Conservation (phyloP, 1,284 basidiomycete species). For the Irpex sp. region DNA sequence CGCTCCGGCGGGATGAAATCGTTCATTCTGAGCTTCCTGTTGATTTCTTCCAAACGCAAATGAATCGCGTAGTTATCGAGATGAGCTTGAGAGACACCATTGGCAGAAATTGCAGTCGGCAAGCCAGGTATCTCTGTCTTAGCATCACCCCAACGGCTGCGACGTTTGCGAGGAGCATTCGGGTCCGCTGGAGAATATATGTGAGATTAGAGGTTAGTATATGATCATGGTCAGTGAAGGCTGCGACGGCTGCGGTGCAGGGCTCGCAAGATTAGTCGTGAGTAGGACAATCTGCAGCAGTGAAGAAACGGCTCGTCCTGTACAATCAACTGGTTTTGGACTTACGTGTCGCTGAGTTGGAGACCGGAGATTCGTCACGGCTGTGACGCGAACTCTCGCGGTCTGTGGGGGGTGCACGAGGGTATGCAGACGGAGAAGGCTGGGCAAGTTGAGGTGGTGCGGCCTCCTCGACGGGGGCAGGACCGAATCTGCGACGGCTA, state of each 20-base stretch:
- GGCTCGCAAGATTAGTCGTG: constrained; percentile 16
- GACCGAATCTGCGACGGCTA: constrained; percentile 84
- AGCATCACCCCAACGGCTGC: constrained; percentile 93
- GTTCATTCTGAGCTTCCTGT: constrained; percentile 88
- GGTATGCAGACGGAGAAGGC: constrained; percentile 79
- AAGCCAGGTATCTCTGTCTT: constrained; percentile 86
- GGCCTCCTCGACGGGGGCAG: constrained; percentile 71
- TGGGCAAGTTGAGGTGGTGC: constrained; percentile 80
- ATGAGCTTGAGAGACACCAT: constrained; percentile 87
- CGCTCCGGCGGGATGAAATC: constrained; percentile 95
- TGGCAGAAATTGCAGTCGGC: constrained; percentile 89
- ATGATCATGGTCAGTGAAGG: constrained; percentile 41
- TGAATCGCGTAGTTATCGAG: constrained; percentile 96
- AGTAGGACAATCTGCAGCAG: constrained; percentile 23
- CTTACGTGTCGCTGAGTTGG: constrained; percentile 31
- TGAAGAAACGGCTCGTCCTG: constrained; percentile 15
- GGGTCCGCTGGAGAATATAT: constrained; percentile 51
- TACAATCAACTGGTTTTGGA: constrained; percentile 10
- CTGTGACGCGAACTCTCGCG: constrained; percentile 47
- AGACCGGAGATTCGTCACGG: constrained; percentile 43
- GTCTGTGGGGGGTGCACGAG: constrained; percentile 56
- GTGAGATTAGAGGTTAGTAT: constrained; percentile 54
- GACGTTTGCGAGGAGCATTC: constrained; percentile 86
- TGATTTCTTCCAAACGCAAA: constrained; percentile 95
- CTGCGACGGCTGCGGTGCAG: constrained; percentile 7